Percentiles rank a stretch among this genome's conserved stretches.
These are phyloP conservation scores for Debaryomyces udenii DNA, from an alignment of 1,139 yeast species.

Conservation along the genomic window DNA sequence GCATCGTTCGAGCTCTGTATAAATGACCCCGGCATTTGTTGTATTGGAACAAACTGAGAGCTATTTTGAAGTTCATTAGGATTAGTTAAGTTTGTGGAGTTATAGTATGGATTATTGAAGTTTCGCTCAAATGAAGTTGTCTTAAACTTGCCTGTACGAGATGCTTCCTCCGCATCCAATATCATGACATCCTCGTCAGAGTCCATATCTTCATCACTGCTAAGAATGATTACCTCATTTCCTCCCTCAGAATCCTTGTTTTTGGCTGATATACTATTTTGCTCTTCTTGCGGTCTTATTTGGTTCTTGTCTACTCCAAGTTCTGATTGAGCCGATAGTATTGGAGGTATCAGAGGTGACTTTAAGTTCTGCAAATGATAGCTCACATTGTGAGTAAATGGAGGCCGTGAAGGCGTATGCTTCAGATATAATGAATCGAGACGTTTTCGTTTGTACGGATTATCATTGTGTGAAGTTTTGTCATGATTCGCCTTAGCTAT, in stretches of 20 bases:
- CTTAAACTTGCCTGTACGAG: slow-evolving; percentile 26
- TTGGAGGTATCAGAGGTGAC: background rate
- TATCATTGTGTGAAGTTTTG: background rate
- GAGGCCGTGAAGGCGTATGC: slow-evolving; percentile 4
- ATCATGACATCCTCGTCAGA: slow-evolving; percentile 22
- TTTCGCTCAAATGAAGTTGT: slow-evolving; percentile 20
- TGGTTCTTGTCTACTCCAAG: background rate
- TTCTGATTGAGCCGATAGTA: background rate
- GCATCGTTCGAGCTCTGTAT: background rate
- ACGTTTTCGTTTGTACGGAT: slow-evolving; percentile 7
- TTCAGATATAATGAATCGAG: slow-evolving; percentile 11
- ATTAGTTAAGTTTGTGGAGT: no score
- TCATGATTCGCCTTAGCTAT: no score
- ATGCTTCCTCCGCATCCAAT: slow-evolving; percentile 31
- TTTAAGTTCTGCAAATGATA: no score
- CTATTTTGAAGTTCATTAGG: no score
- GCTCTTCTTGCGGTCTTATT: background rate
- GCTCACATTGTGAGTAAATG: background rate
- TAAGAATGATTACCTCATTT: slow-evolving; percentile 8
- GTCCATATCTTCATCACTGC: slow-evolving; percentile 12
- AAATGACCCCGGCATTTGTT: background rate
- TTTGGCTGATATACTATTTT: background rate
- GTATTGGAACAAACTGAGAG: background rate
- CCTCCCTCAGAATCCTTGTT: background rate
- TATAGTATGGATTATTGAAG: no score